Base-by-base conservation (phyloP, 768 basidiomycete species). In the Boletus eberwhitei region DNA sequence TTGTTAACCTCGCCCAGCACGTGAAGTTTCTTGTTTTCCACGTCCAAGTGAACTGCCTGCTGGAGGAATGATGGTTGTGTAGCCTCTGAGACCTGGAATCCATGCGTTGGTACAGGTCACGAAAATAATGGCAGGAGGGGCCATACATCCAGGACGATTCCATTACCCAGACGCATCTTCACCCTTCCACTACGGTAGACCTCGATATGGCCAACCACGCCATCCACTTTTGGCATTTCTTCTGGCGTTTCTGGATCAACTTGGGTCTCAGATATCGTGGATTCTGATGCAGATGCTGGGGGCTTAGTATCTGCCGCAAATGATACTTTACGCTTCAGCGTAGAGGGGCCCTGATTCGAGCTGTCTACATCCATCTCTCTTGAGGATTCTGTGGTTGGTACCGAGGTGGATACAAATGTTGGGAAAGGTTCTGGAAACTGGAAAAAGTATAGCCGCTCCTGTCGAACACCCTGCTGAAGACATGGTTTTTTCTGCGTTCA, bases 1-100 rank as follows among this genome's bases (percentile, higher is more conserved):
- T n/a, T n/a, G n/a, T n/a, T n/a, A n/a, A n/a, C n/a, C n/a, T 93
- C 87, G n/a, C 93, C 94, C 1, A 97, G 75, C 5, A 94, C 84
- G 36, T 77, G 78, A 21, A 93, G 71, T 24, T 75, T 76, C 62
- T 87, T 87, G 19, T 76, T 73, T 37, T 71, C 71, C 48, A 73
- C 64, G 66, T 96, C 86, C 29, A 96, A 65, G 61, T 86, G 79
- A 19, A 90, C 86, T 7, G 89, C 88, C 52, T 96, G 92, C 67
- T 95, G 91, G 3, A 95, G 79, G 70, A 96, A 96, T 0, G 91
- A 88, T 2, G 92, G 84, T 52, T 87, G 88, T 2, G 90, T 92
- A 8, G 87, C 90, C 11, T 88, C 84, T 17, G 81, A 83, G 32
- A 96, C 86, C 93, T 67, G 91, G 63, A 35, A 41, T 50, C 29